Conservation (phyloP, 768 basidiomycete species). For the Rhizopogon sp. region DNA sequence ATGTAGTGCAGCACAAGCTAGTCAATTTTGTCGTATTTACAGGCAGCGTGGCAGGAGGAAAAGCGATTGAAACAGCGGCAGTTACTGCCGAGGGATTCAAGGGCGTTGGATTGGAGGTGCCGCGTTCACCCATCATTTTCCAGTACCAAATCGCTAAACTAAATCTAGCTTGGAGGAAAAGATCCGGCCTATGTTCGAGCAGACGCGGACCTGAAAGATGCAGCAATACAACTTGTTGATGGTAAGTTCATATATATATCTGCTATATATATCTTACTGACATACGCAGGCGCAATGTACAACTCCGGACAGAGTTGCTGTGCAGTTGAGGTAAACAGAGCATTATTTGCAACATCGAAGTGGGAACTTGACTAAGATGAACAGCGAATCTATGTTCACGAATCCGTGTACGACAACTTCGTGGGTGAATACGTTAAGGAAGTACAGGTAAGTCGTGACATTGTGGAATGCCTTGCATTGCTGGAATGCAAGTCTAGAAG, state of each 20-base stretch:
- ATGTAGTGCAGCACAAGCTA: constrained; percentile 56
- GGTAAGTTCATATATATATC: constrained; percentile 38
- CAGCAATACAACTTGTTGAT: constrained; percentile 84
- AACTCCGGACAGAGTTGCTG: constrained; percentile 99
- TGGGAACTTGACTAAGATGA: neutral
- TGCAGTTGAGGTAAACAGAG: constrained; percentile 66
- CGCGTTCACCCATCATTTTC: neutral
- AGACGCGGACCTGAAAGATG: constrained; percentile 82
- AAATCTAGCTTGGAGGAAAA: constrained; percentile 82
- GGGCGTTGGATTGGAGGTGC: constrained; percentile 80
- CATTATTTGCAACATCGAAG: neutral
- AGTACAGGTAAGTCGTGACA: constrained; percentile 50
- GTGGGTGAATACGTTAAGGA: constrained; percentile 67
- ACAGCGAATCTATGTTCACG: constrained; percentile 92
- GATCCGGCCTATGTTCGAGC: constrained; percentile 93
- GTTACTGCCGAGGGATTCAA: constrained; percentile 69
- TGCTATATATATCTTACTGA: neutral
- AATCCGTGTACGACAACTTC: constrained; percentile 75
- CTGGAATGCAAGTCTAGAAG: constrained; percentile 33
- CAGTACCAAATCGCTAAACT: constrained; percentile 3
- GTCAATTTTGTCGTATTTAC: constrained; percentile 90
- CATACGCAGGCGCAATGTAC: constrained; percentile 73
- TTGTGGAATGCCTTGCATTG: neutral
- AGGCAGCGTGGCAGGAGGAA: constrained; percentile 77
- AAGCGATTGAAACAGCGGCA: constrained; percentile 67